Conservation (phyloP, 108 stramenopile genomes). For the Pseudonitzschia multiseries region DNA sequence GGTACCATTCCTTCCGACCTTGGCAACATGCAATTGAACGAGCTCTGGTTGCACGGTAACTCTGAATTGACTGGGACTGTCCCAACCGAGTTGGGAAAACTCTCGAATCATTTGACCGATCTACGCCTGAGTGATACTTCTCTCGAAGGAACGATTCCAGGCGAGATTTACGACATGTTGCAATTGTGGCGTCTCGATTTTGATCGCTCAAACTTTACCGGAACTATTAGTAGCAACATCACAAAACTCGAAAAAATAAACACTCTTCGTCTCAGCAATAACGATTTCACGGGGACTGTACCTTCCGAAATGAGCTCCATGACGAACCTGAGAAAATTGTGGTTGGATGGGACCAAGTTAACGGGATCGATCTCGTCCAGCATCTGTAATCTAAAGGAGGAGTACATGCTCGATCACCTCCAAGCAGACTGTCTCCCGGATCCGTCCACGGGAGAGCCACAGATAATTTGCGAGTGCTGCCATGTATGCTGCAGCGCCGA, state of each 20-base stretch:
- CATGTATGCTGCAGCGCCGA: slow-evolving; percentile 31
- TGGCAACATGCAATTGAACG: slow-evolving; percentile 34
- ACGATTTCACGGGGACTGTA: slow-evolving; percentile 29
- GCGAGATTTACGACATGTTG: slow-evolving; percentile 24
- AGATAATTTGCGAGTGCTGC: slow-evolving; percentile 28
- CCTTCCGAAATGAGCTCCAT: slow-evolving; percentile 25
- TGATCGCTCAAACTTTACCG: slow-evolving; percentile 20
- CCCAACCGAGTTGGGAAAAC: slow-evolving; percentile 29
- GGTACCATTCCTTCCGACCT: slow-evolving; percentile 69
- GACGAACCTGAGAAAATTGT: slow-evolving; percentile 18
- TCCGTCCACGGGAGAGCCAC: slow-evolving; percentile 1
- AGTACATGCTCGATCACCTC: slow-evolving; percentile 8
- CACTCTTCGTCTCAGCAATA: slow-evolving; percentile 23
- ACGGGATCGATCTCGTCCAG: slow-evolving; percentile 24
- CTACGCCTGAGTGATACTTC: slow-evolving; percentile 7
- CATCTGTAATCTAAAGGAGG: slow-evolving; percentile 18
- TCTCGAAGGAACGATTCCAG: slow-evolving; percentile 36
- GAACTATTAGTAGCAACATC: slow-evolving; percentile 33
- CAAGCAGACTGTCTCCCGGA: slow-evolving; percentile 28
- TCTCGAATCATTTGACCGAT: slow-evolving; percentile 12
- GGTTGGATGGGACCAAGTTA: slow-evolving; percentile 26
- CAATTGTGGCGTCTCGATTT: slow-evolving; percentile 24
- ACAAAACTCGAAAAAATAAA: slow-evolving; percentile 19
- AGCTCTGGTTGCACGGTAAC: slow-evolving; percentile 31
- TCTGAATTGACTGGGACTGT: slow-evolving; percentile 28